Conservation (phyloP, 805 yeast genomes). For the Metschnikowia lochheadii region DNA sequence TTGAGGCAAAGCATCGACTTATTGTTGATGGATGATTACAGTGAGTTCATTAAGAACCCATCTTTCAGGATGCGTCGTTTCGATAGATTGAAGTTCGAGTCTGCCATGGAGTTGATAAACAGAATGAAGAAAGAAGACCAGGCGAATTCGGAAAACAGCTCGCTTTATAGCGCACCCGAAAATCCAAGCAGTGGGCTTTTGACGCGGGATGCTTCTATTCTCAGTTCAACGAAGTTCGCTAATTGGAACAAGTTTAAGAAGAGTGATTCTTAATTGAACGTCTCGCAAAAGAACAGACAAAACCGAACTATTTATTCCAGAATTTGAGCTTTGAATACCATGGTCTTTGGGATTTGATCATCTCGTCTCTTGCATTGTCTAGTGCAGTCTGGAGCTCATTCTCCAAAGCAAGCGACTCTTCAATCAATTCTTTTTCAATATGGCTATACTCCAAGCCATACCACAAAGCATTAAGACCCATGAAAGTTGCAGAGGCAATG, state of each 20-base stretch:
- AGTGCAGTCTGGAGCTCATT: constrained; percentile 12
- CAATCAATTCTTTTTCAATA: constrained; percentile 13
- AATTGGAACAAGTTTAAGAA: constrained; percentile 28
- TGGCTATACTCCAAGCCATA: constrained; percentile 27
- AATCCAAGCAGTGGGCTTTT: constrained; percentile 10
- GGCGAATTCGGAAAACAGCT: constrained; percentile 15
- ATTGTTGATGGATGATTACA: constrained; percentile 58
- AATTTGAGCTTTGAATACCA: constrained; percentile 16
- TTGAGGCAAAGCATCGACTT: constrained; percentile 76
- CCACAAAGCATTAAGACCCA: constrained; percentile 34
- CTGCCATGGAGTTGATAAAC: constrained; percentile 56
- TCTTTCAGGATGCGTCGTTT: constrained; percentile 48
- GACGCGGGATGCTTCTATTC: constrained; percentile 17
- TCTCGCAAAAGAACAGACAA: neutral
- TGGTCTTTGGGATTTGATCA: constrained; percentile 12
- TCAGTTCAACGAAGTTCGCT: constrained; percentile 27
- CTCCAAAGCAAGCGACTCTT: constrained; percentile 16
- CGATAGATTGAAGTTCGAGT: constrained; percentile 70
- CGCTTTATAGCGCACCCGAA: constrained; percentile 7
- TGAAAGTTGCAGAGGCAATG: constrained; percentile 36
- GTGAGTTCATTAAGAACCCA: constrained; percentile 55
- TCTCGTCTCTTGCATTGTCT: constrained; percentile 13
- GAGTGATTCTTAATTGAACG: constrained; percentile 5
- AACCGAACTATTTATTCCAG: constrained; percentile 12
- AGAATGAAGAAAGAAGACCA: constrained; percentile 39